Conservation (phyloP, 495 filamentous ascomycete genomes). For the Xylaria sp. region DNA sequence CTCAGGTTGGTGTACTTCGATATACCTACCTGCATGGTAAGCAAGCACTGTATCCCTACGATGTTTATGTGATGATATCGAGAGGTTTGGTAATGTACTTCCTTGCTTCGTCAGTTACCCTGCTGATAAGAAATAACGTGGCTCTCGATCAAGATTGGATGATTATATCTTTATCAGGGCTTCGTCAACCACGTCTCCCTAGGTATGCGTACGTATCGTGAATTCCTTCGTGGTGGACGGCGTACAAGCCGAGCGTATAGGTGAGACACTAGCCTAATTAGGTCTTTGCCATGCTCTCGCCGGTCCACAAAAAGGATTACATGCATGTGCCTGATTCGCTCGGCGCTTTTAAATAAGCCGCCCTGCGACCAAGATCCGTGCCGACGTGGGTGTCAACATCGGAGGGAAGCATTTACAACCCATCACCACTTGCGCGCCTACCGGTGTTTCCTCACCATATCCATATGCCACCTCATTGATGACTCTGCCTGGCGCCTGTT, state of each 20-base stretch:
- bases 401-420: slow-evolving; percentile 15
- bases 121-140: not conserved
- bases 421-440: not conserved
- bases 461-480: not conserved
- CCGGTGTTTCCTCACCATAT: not conserved
- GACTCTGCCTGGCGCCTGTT: not conserved
- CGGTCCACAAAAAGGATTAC: not conserved
- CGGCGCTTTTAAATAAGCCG: slow-evolving; percentile 22
- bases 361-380: slow-evolving; percentile 9
- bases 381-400: not conserved
- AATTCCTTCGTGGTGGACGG: not conserved
- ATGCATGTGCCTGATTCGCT: slow-evolving; percentile 15
- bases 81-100: not conserved
- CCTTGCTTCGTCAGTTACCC: not conserved
- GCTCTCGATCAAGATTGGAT: not conserved
- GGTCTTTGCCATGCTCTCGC: not conserved
- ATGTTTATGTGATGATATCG: not conserved
- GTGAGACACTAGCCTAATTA: slow-evolving; percentile 18
- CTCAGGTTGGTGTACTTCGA: too few relatives aligned
- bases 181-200: not conserved
- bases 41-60: not conserved
- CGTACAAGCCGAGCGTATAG: not conserved
- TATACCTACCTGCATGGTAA: not conserved
- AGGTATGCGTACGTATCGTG: not conserved
- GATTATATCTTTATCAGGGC: not conserved